phyloP scores from a whole-genome alignment of 2,329 filamentous ascomycete genomes.

The Penicillium nordicum region DNA sequence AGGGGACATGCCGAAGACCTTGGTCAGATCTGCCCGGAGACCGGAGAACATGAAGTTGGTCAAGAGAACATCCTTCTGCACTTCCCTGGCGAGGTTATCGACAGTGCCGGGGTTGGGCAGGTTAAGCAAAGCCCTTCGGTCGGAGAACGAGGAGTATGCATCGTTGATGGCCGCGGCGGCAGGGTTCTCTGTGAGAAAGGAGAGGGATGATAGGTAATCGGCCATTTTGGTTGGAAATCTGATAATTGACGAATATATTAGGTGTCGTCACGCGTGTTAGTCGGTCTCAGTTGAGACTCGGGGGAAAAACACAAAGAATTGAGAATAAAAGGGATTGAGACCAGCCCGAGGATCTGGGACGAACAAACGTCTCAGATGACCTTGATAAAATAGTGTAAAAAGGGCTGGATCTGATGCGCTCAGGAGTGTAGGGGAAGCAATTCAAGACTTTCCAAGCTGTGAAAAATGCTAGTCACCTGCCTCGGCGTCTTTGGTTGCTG shows the following conservation, averaged over 20 bases:
- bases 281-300: conserved; percentile 24
- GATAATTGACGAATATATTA: conserved; percentile 15
- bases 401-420: conserved; percentile 26
- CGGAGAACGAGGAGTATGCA: conserved; percentile 75
- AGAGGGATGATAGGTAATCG: conserved; percentile 50
- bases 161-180: conserved; percentile 67
- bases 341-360: conserved; percentile 28
- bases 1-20: conserved; percentile 88
- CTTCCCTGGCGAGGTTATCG: conserved; percentile 84
- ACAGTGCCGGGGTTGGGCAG: conserved; percentile 89
- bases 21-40: conserved; percentile 92
- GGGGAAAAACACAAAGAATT: conserved; percentile 21
- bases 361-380: conserved; percentile 22
- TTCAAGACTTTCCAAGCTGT: conserved; percentile 25
- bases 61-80: conserved; percentile 92
- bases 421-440: conserved; percentile 22
- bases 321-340: conserved; percentile 24
- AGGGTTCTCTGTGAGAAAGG: conserved; percentile 71
- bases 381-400: conserved; percentile 5
- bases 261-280: conserved; percentile 26
- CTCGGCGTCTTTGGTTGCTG: conserved; percentile 30
- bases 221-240: conserved; percentile 36
- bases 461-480: conserved; percentile 37
- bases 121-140: conserved; percentile 81
- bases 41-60: conserved; percentile 97